Conservation (phyloP, 2,329 filamentous ascomycete species). For the Alternaria consortialis region DNA sequence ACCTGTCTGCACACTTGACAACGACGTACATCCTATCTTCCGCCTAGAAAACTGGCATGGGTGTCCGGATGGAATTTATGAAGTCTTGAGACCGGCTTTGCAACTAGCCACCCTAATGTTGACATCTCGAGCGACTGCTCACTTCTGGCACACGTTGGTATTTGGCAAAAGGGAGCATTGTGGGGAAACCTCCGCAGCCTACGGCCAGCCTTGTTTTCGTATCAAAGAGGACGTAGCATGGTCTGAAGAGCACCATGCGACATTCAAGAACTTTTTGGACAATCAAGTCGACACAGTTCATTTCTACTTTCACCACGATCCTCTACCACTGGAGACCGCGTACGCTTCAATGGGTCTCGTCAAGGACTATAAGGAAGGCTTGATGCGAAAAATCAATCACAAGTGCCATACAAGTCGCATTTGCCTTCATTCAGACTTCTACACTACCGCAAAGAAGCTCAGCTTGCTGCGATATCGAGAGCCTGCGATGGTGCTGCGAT, state of each 20-base stretch:
- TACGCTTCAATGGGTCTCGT: slow-evolving; percentile 52
- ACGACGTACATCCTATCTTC: slow-evolving; percentile 50
- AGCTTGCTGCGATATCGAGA: slow-evolving; percentile 49
- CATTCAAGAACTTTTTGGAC: slow-evolving; percentile 43
- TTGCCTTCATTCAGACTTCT: slow-evolving; percentile 52
- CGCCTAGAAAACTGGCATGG: slow-evolving; percentile 52
- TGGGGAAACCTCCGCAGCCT: slow-evolving; percentile 39
- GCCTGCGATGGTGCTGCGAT: slow-evolving; percentile 52
- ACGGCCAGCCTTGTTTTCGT: slow-evolving; percentile 46
- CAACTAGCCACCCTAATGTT: slow-evolving; percentile 46
- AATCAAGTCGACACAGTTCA: slow-evolving; percentile 49
- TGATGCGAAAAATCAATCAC: slow-evolving; percentile 46
- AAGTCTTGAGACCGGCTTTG: slow-evolving; percentile 50
- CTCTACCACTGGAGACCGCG: slow-evolving; percentile 46
- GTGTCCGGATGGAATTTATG: slow-evolving; percentile 50
- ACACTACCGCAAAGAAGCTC: slow-evolving; percentile 52
- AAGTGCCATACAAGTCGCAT: slow-evolving; percentile 51
- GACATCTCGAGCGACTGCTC: slow-evolving; percentile 47
- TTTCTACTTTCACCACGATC: slow-evolving; percentile 51
- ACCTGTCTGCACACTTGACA: slow-evolving; percentile 43
- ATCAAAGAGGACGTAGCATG: slow-evolving; percentile 48
- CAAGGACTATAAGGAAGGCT: slow-evolving; percentile 49
- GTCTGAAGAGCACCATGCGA: slow-evolving; percentile 41
- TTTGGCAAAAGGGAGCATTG: slow-evolving; percentile 49
- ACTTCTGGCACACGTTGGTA: slow-evolving; percentile 51